Evolutionary conservation across 441 rosid species (phyloP), one percentile per base, ranked within the genome.

Genomic region (Populus hybrid): DNA sequence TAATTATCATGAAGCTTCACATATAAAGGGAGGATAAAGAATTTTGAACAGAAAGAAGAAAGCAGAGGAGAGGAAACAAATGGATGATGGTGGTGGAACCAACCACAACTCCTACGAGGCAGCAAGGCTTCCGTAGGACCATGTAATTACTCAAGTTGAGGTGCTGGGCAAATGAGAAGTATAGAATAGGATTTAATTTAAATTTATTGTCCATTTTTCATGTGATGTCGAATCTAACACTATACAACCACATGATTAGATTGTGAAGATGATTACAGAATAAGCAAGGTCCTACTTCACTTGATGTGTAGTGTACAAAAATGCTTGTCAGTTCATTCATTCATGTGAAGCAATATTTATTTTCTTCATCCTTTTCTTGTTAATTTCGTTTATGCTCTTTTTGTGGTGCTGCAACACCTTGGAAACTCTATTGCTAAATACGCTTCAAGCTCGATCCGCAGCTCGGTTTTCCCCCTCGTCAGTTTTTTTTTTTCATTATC

Each of bases 211-310:
- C 69, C 78, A 59, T 78, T 64, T 69, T 65, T 30, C 66, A 24
- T 69, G 79, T 80, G 73, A 73, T 84, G 86, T 81, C 83, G 75
- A 78, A 77, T 79, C 80, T 77, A 74, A 70, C 67, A 66, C 74
- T 38, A 80, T 77, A 83, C 82, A 67, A 77, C 85, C 80, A 86
- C 89, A 87, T 81, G 90, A 89, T 87, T 88, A 73, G 88, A 89
- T 86, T 91, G 89, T 84, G 86, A 85, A 88, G 90, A 85, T 88
- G 85, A 83, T 89, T 87, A 87, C 90, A 88, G 85, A 87, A 91
- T 91, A 90, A 94, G 84, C 78, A 65, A 73, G 64, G 34, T 40
- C 35, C 32, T 50, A 14, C 32, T 30, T 59, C 40, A n/a, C 73
- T 83, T 69, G 75, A 75, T 72, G 78, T 77, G 32, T 30, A 69